These are phyloP conservation scores for Eucalyptus erythrocorys DNA, from an alignment of 345 rosid genomes.

Conservation along the genomic window DNA sequence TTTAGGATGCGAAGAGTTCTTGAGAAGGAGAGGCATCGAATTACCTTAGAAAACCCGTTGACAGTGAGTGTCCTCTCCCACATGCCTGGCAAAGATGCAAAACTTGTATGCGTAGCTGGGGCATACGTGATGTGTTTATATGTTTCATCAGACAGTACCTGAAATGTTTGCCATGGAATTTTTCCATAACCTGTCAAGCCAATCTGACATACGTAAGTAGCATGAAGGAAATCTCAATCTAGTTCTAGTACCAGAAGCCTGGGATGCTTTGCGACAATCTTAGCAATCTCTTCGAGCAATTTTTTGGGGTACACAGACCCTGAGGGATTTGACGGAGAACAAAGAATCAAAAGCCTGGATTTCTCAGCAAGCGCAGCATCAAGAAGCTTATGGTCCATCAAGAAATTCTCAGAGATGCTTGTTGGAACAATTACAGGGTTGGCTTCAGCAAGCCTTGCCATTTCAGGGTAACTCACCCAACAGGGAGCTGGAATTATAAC, in stretches of 20 bases:
- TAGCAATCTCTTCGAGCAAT: constrained; percentile 84
- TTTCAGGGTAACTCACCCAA: constrained; percentile 98
- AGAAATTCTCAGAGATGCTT: constrained; percentile 63
- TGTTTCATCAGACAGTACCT: constrained; percentile 94
- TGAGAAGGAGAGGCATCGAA: background rate
- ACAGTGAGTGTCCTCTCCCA: constrained; percentile 90
- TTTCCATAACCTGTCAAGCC: background rate
- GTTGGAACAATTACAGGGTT: constrained; percentile 89
- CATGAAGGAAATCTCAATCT: background rate
- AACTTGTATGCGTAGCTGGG: constrained; percentile 85
- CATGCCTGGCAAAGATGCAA: constrained; percentile 95
- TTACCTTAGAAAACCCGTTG: constrained; percentile 95
- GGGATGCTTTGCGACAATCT: constrained; percentile 78
- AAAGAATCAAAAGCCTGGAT: constrained; percentile 81
- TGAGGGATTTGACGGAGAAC: constrained; percentile 96
- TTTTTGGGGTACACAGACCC: constrained; percentile 88
- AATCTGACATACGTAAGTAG: background rate
- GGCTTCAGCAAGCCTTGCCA: constrained; percentile 90
- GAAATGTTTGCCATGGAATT: background rate
- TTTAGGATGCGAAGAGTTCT: background rate
- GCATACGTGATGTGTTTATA: constrained; percentile 92
- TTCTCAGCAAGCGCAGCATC: constrained; percentile 64
- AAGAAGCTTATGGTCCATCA: constrained; percentile 73
- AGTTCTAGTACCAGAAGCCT: constrained; percentile 63
- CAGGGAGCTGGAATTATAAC: constrained; percentile 93